Evolutionary conservation across 140 eudicot species (phyloP).

Genomic region (Ambrosia hybrid): DNA sequence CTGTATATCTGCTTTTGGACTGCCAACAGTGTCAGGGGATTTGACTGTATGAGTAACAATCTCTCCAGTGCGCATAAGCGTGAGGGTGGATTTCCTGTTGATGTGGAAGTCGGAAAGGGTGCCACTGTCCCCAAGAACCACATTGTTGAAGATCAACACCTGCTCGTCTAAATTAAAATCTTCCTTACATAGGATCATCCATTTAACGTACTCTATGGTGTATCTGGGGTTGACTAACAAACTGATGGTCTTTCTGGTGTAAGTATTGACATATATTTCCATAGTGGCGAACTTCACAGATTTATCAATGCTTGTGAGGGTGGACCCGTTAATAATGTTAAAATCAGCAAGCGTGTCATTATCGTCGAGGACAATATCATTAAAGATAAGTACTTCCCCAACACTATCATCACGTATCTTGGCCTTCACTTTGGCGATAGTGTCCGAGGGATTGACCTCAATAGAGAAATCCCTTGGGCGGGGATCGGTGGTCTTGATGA

Average conservation of each 20-base stretch:
- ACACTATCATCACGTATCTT: too few relatives aligned
- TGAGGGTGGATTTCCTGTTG: neutral
- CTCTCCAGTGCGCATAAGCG: neutral
- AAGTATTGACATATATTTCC: neutral
- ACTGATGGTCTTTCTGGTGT: neutral
- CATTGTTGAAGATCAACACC: neutral
- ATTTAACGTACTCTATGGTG: neutral
- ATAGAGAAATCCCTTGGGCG: too few relatives aligned
- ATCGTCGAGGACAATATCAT: too few relatives aligned
- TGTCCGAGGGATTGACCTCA: too few relatives aligned
- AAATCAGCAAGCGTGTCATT: neutral
- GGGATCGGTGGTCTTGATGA: too few relatives aligned
- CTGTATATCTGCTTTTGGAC: neutral
- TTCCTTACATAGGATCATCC: neutral
- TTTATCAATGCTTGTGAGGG: neutral
- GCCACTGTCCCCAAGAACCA: neutral
- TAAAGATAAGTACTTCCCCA: too few relatives aligned
- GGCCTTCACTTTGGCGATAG: too few relatives aligned
- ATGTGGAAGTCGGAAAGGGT: neutral
- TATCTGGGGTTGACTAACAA: neutral
- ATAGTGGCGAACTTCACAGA: neutral
- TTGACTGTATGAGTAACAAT: neutral
- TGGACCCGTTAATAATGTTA: neutral
- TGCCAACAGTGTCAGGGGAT: neutral
- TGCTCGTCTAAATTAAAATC: neutral